Percentiles rank a stretch among this genome's conserved stretches.
phyloP scores from a whole-genome alignment of 2,329 filamentous ascomycete genomes.

The Arachnopeziza araneosa region DNA sequence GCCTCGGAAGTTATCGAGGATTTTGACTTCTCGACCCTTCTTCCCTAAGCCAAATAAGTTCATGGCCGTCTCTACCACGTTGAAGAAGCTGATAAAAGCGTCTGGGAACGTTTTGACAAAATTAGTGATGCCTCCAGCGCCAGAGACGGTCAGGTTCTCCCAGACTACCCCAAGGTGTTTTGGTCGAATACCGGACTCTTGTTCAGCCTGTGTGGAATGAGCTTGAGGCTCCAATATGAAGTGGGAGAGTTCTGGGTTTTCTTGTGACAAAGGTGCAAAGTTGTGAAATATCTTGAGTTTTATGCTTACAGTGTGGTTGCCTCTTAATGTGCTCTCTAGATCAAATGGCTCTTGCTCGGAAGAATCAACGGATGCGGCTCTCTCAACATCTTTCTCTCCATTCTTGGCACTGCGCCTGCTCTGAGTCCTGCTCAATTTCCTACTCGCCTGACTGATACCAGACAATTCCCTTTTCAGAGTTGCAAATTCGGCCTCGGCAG shows the following conservation, averaged over 20 bases:
- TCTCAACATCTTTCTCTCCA: conserved; percentile 51
- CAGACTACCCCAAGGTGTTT: conserved; percentile 79
- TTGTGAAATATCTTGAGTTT: background rate
- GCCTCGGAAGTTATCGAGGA: conserved; percentile 67
- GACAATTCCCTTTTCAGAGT: conserved; percentile 59
- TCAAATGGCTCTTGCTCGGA: conserved; percentile 58
- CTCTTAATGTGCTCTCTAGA: conserved; percentile 67
- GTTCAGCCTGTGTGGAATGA: conserved; percentile 45
- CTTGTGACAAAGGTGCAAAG: background rate
- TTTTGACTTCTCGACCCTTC: conserved; percentile 65
- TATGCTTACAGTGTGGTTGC: conserved; percentile 48
- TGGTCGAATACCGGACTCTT: conserved; percentile 70
- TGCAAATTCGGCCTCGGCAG: conserved; percentile 65
- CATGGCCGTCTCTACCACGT: conserved; percentile 61
- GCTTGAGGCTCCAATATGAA: background rate
- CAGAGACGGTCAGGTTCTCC: conserved; percentile 71
- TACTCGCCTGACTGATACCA: conserved; percentile 48
- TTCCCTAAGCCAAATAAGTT: conserved; percentile 58
- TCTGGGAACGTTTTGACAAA: conserved; percentile 69
- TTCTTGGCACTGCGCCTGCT: conserved; percentile 27
- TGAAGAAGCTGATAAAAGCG: conserved; percentile 66
- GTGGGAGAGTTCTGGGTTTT: too few species aligned
- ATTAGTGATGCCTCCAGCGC: conserved; percentile 68
- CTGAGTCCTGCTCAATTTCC: conserved; percentile 44
- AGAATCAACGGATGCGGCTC: conserved; percentile 35